Evolutionary conservation across 768 basidiomycete species (phyloP), one percentile per base, ranked within the genome.

Genomic region (Dictyophora rubrovolvata): DNA sequence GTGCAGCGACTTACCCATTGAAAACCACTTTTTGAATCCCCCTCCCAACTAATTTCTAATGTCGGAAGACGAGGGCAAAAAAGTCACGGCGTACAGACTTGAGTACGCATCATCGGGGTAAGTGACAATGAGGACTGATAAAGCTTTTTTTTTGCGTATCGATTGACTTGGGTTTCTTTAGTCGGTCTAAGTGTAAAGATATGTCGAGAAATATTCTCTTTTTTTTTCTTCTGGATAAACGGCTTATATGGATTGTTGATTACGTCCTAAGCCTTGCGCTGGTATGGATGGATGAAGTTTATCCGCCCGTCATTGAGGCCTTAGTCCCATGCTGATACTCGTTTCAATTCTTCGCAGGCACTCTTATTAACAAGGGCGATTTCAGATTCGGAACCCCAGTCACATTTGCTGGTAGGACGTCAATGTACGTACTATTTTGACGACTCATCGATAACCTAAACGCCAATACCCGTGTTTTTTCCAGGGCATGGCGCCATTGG

Each of bases 401-500:
- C 48, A 89, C 92, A 54, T 74, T 92, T 69, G 74, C 72, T 63
- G 92, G 88, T 60, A 77, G 82, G 64, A 80, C 81, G 9, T 77
- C 69, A 65, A 88, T 87, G 89, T 89, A 69, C 64, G 75, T 72
- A 57, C 20, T 58, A 48, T 22, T 61, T 61, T 56, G 18, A 3
- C 36, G 53, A 55, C n/a, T 34, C n/a, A 2, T 6, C 16, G 33
- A 51, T 42, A 28, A 35, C 50, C 37, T 16, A 12, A 28, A 33
- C 5, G 10, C 1, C 37, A 58, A 2, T 14, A 35, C 52, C 18
- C n/a, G 47, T 34, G 22, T 63, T 46, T 51, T 35, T n/a, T 54
- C 23, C 51, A 90, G 88, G 67, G 69, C 77, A 35, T 95, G 89
- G 89, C 83, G 90, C 62, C 93, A 95, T 67, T 95, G 91, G 91